phyloP scores from a whole-genome alignment of 176 grass and related monocot genomes.

The Miscanthus lutarioriparius region DNA sequence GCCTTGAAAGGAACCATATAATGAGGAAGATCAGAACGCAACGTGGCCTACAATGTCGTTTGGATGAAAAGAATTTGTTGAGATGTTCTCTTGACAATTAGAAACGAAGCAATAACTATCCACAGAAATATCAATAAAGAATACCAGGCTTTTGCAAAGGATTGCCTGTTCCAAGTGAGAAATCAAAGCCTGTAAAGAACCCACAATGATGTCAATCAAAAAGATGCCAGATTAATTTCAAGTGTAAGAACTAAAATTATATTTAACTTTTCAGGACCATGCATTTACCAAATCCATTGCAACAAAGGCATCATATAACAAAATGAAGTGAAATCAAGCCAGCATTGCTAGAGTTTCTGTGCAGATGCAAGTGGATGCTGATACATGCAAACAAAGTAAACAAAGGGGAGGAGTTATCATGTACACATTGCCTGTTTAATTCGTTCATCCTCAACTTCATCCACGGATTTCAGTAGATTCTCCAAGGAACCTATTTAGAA shows the following conservation, averaged over 20 bases:
- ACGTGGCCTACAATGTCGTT: conserved; percentile 57
- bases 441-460: conserved; percentile 78
- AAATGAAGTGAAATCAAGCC: background rate
- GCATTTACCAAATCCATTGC: background rate
- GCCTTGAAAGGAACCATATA: conserved; percentile 94
- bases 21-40: conserved; percentile 76
- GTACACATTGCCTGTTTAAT: conserved; percentile 62
- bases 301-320: conserved; percentile 10
- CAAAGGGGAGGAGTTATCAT: background rate
- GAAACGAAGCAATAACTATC: background rate
- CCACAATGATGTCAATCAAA: conserved; percentile 18
- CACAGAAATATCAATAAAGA: conserved; percentile 5
- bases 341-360: conserved; percentile 10
- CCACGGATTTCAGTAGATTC: conserved; percentile 70
- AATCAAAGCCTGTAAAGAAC: conserved; percentile 72
- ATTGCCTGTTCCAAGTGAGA: conserved; percentile 64
- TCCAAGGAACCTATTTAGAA: conserved; percentile 78
- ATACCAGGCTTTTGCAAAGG: conserved; percentile 97
- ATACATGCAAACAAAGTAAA: background rate
- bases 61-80: conserved; percentile 22
- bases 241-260: background rate
- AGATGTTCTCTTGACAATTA: conserved; percentile 5
- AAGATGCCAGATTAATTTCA: background rate
- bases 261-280: conserved; percentile 6
- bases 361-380: background rate